Evolutionary conservation across 192 early-diverging fungal species (phyloP), one percentile per base, ranked within the genome.

Genomic region (Umbelopsis isabellina): DNA sequence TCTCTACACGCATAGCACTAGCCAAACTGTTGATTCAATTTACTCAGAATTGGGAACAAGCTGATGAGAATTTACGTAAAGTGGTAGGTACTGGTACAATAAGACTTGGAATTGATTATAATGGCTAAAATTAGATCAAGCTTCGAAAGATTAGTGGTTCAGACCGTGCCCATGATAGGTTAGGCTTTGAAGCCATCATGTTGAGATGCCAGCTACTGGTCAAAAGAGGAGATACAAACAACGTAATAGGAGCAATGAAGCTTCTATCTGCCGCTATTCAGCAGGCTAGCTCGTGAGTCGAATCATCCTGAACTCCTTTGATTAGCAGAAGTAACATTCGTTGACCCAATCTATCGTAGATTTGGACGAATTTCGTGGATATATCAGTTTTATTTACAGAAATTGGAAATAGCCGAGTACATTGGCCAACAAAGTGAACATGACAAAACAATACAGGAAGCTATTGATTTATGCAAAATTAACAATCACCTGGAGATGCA

Each of bases 131-230:
- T 35, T 41, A 5, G 37, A 41, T 6, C 5, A 41, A 61, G 55
- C 25, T 61, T 35, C 55, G 55, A 10, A 61, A 61, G 18, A 61
- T 61, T 16, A 18, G 55, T 30, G 37, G 25, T 12, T 25, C 23
- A 2, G 55, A 61, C 12, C 25, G 55, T 18, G 30, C 8, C 37
- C 55, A 61, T 22, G 55, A 61, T 35, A 27, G 23, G 1, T 16
- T 61, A 0, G 55, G 55, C 37, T 61, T 61, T 35, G 55, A 61
- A 18, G 55, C 55, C 27, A 61, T 61, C 55, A 61, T 18, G 21
- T n/a, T 61, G 33, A 25, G 55, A 16, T 61, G 55, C 18, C 55
- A 61, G 25, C 5, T 61, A 2, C 16, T 61, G 2, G 25, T 61
- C 27, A 37, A 35, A 35, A 27, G 25, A 35, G 55, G 55, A n/a